Base-by-base conservation (phyloP, 2,329 filamentous ascomycete species). In the Diatrype stigma region DNA sequence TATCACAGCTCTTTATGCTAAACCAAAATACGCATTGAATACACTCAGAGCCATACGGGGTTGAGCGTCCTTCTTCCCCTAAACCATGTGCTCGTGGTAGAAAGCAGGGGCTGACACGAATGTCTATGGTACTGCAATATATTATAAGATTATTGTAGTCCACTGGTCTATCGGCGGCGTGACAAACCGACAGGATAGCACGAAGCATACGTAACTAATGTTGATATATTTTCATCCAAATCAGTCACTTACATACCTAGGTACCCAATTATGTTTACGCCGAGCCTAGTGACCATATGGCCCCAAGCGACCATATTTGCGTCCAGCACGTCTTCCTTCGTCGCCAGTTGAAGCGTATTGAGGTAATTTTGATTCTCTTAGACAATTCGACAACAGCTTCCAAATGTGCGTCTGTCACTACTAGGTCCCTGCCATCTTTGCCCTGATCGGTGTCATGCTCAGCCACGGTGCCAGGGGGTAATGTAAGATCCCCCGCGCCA, bases 361-460 rank as follows among this genome's bases (percentile, higher is more conserved):
- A 65, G 45, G 19, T 67, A 67, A 7, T 55, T 21, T 64, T 65
- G 47, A 69, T 67, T 11, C 64, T 56, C 4, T 45, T 50, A 3
- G 60, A 65, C 6, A 68, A 51, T 26, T 64, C 59, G 6, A 66
- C 52, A 7, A 65, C 60, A 2, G 62, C 56, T 28, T 54, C 52
- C 3, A 67, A 50, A 22, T 68, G 64, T 0, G 60, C 55, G 17
- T 65, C 56, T 4, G 49, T 66, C 2, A 66, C 52, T 2, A 56
- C 19, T 1, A 62, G n/a, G n/a, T n/a, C 54, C 30, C 55, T 64
- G 3, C 62, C 61, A 12, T 62, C 60, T 7, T 63, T 61, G 2
- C 58, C 60, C 22, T 67, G 66, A 12, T 58, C 60, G 8, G 65
- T 65, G 23, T 70, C 68, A 38, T 67, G 46, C 32, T 64, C 63